Percentiles rank a stretch among this genome's conserved stretches.
phyloP scores from a whole-genome alignment of 2,329 filamentous ascomycete genomes.

The Passalora sequoiae region DNA sequence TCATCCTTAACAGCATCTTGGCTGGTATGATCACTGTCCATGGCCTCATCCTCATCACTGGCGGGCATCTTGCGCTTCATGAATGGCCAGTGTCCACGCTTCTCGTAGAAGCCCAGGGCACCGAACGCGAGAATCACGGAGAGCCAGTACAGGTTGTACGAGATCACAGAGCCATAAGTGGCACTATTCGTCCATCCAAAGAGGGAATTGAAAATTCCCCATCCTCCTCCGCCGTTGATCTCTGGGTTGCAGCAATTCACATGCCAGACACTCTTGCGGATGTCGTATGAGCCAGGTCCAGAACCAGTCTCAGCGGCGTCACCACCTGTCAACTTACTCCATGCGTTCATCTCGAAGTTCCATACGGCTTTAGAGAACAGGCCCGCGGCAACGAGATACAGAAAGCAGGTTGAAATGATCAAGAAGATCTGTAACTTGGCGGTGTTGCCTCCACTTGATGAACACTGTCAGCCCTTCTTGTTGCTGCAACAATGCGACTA shows the following conservation, averaged over 20 bases:
- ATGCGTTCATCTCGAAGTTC: constrained; percentile 65
- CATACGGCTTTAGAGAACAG: constrained; percentile 74
- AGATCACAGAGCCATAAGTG: constrained; percentile 79
- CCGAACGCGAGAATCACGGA: constrained; percentile 60
- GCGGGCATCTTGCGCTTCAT: constrained; percentile 32
- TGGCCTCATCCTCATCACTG: constrained; percentile 17
- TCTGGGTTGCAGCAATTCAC: constrained; percentile 77
- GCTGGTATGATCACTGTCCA: constrained; percentile 24
- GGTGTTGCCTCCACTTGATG: constrained; percentile 60
- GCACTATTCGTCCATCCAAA: constrained; percentile 86
- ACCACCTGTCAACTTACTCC: constrained; percentile 60
- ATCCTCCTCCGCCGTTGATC: constrained; percentile 67
- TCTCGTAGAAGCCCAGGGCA: constrained; percentile 62
- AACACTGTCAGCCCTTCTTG: no score
- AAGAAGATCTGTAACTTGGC: constrained; percentile 69
- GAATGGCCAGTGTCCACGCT: constrained; percentile 46
- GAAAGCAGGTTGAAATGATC: constrained; percentile 72
- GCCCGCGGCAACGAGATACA: constrained; percentile 79
- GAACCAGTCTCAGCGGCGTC: constrained; percentile 58
- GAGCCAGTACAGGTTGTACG: constrained; percentile 86
- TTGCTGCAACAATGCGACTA: background rate
- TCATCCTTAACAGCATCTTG: constrained; percentile 16
- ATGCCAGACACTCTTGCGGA: constrained; percentile 73
- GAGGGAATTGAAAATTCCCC: constrained; percentile 82
- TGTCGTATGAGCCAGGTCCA: constrained; percentile 74